These are phyloP conservation scores for Dactylellina drechsleri DNA, from an alignment of 2,329 filamentous ascomycete species.

Conservation along the genomic window DNA sequence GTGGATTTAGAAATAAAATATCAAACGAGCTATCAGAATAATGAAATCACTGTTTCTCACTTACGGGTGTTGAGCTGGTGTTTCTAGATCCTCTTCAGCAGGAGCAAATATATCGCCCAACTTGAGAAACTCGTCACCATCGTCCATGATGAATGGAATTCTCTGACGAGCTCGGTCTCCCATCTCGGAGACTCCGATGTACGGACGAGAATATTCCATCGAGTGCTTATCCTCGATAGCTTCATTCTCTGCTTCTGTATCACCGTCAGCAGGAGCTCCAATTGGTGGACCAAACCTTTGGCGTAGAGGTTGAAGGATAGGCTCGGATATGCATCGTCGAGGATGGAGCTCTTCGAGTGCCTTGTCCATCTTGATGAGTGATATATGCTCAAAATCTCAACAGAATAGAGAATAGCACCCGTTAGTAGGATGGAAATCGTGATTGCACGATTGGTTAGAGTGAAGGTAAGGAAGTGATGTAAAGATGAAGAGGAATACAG, in stretches of 20 bases:
- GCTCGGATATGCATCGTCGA: constrained; percentile 37
- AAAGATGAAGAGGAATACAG: too few relatives aligned
- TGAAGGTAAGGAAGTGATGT: too few relatives aligned
- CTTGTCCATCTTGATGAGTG: constrained; percentile 5
- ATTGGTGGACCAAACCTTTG: constrained; percentile 17
- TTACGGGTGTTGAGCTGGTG: constrained; percentile 27
- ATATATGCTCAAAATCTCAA: too few relatives aligned
- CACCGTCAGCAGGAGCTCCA: neutral
- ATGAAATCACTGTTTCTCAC: neutral
- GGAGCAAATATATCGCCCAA: constrained; percentile 28
- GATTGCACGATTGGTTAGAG: too few relatives aligned
- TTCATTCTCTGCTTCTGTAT: neutral
- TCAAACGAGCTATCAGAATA: neutral
- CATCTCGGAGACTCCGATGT: constrained; percentile 42
- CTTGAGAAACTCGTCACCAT: constrained; percentile 31
- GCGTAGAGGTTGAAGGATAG: constrained; percentile 21
- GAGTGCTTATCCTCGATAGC: neutral
- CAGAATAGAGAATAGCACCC: too few relatives aligned
- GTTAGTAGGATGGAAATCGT: too few relatives aligned
- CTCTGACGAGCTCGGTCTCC: constrained; percentile 22
- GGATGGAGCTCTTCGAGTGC: constrained; percentile 4
- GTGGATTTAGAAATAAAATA: neutral
- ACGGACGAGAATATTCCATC: constrained; percentile 23
- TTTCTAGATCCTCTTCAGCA: neutral
- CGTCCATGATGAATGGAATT: constrained; percentile 33